Conservation (phyloP, 2,329 filamentous ascomycete genomes). For the Teratosphaeria destructans region DNA sequence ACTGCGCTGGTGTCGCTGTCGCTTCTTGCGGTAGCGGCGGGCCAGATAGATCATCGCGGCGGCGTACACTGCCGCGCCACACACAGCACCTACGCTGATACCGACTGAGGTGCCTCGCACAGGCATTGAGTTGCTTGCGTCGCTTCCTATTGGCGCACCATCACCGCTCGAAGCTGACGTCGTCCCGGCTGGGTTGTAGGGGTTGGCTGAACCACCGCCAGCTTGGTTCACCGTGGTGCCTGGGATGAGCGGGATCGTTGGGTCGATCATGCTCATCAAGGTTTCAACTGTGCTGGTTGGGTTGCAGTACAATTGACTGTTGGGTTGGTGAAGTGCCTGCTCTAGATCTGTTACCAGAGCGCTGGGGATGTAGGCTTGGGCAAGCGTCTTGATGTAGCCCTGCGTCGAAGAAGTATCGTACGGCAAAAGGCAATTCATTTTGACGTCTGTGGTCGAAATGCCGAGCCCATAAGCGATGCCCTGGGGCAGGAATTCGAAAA, state of each 20-base stretch:
- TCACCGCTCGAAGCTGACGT: constrained; percentile 27
- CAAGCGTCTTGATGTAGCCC: constrained; percentile 74
- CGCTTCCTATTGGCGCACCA: constrained; percentile 41
- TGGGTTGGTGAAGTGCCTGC: constrained; percentile 59
- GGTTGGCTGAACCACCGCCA: constrained; percentile 25
- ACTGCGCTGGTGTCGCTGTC: constrained; percentile 54
- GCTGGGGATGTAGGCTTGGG: constrained; percentile 40
- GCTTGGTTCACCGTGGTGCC: constrained; percentile 31
- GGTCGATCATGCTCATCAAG: constrained; percentile 73
- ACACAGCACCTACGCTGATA: constrained; percentile 68
- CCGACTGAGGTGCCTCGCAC: constrained; percentile 54
- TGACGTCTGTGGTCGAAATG: constrained; percentile 40
- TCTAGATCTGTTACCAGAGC: constrained; percentile 46
- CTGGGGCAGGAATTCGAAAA: constrained; percentile 67
- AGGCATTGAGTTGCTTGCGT: constrained; percentile 43
- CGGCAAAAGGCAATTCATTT: constrained; percentile 63
- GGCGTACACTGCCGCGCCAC: constrained; percentile 76
- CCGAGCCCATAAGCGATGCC: constrained; percentile 58
- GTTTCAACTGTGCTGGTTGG: constrained; percentile 54
- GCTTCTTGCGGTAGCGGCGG: constrained; percentile 77
- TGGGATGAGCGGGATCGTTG: constrained; percentile 60
- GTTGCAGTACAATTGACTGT: constrained; percentile 66
- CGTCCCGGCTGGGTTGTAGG: constrained; percentile 29
- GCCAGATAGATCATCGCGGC: constrained; percentile 91
- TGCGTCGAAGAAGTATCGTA: constrained; percentile 59